These are phyloP conservation scores for Alloascoidea africana DNA, from an alignment of 805 yeast genomes.

Conservation along the genomic window DNA sequence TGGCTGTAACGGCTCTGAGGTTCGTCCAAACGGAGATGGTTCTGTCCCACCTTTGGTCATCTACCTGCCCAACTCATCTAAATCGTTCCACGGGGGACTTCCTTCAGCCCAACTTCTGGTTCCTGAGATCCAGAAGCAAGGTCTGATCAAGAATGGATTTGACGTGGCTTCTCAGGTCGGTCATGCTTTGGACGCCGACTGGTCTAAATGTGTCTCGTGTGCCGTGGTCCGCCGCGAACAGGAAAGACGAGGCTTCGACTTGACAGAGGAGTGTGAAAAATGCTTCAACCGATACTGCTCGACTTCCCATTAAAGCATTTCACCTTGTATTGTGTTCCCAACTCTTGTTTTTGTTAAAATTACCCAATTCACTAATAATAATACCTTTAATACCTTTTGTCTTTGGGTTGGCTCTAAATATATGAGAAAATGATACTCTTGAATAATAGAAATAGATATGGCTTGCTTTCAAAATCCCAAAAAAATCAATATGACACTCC, in stretches of 20 bases:
- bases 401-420: no score
- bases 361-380: no score
- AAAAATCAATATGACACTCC: no score
- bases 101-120: slow-evolving; percentile 59
- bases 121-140: slow-evolving; percentile 36
- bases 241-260: slow-evolving; percentile 47
- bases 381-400: no score
- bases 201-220: slow-evolving; percentile 71
- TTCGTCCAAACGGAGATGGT: slow-evolving; percentile 31
- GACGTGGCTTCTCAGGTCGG: slow-evolving; percentile 58
- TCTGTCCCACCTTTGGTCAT: slow-evolving; percentile 55
- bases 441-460: no score
- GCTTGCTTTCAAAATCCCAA: no score
- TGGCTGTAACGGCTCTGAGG: slow-evolving; percentile 52
- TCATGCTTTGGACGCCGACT: slow-evolving; percentile 52
- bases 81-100: slow-evolving; percentile 50
- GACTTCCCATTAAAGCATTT: no score
- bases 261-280: slow-evolving; percentile 52
- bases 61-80: slow-evolving; percentile 64
- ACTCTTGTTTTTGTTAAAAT: no score
- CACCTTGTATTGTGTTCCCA: no score
- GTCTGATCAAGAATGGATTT: slow-evolving; percentile 62
- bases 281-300: slow-evolving; percentile 72
- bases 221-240: slow-evolving; percentile 72
- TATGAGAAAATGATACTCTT: no score